phyloP scores from a whole-genome alignment of 176 grass and related monocot species.

The Hyparrhenia diplandra region DNA sequence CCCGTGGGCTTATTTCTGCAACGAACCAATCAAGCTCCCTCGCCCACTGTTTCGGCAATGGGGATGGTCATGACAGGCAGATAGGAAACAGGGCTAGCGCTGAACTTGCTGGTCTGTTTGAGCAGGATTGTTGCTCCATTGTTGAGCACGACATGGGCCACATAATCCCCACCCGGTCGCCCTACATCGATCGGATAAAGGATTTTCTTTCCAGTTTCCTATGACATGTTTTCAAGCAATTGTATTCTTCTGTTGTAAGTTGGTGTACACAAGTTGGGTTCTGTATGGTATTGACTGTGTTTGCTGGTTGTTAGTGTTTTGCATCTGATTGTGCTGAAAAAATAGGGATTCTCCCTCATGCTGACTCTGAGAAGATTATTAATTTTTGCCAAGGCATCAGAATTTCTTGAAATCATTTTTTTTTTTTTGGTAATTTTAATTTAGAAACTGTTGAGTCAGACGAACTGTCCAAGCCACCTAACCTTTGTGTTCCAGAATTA shows the following conservation, averaged over 20 bases:
- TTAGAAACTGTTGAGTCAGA: too few species aligned
- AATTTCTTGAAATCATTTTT: neutral
- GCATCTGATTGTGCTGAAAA: neutral
- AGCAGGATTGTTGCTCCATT: conserved; percentile 32
- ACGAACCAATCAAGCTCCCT: conserved; percentile 53
- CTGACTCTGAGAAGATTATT: neutral
- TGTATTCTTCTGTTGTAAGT: conserved; percentile 21
- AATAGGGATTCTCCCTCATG: neutral
- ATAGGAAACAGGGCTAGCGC: conserved; percentile 53
- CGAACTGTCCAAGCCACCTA: neutral
- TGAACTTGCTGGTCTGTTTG: conserved; percentile 52
- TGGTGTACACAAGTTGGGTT: neutral
- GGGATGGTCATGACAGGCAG: conserved; percentile 69
- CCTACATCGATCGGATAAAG: conserved; percentile 70
- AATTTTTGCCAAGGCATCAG: neutral
- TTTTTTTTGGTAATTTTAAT: neutral
- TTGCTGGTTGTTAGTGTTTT: neutral
- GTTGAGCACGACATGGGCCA: conserved; percentile 93
- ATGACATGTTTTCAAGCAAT: conserved; percentile 27
- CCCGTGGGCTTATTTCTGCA: neutral
- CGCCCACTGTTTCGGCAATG: conserved; percentile 71
- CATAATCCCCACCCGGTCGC: conserved; percentile 70
- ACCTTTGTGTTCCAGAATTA: neutral
- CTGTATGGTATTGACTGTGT: neutral
- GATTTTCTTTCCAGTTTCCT: conserved; percentile 58